These are phyloP conservation scores for Prunus kanzakura DNA, from an alignment of 306 rosid species.

Conservation along the genomic window DNA sequence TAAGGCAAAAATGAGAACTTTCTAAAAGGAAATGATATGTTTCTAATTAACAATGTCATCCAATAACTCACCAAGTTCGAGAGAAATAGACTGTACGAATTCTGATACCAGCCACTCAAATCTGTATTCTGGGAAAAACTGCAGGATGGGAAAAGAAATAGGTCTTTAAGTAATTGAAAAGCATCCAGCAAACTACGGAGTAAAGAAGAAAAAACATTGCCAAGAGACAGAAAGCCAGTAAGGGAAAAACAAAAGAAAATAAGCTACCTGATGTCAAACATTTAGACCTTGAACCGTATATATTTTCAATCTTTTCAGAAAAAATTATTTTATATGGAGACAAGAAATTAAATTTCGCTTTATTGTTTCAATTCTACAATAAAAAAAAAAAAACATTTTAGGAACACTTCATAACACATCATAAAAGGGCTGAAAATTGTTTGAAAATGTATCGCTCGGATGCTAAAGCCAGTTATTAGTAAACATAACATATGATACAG, in stretches of 20 bases:
- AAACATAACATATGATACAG: too few species aligned
- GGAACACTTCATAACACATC: too few species aligned
- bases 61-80: conserved; percentile 73
- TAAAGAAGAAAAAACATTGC: neutral
- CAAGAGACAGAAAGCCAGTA: neutral
- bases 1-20: neutral
- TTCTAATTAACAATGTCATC: conserved; percentile 10
- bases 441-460: too few species aligned
- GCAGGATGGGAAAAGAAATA: conserved; percentile 28
- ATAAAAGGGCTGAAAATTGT: too few species aligned
- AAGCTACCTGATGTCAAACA: neutral
- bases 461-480: too few species aligned
- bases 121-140: conserved; percentile 87
- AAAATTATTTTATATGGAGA: too few species aligned
- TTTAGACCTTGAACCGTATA: too few species aligned
- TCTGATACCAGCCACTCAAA: conserved; percentile 68
- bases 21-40: conserved; percentile 8
- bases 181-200: neutral
- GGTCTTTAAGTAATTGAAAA: neutral
- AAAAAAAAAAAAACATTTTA: too few species aligned
- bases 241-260: neutral
- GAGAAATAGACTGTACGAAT: conserved; percentile 48
- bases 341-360: too few species aligned
- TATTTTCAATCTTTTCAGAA: too few species aligned
- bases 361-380: too few species aligned